Evolutionary conservation across 1,284 basidiomycete genomes (phyloP).

Genomic region (Leccinum fuscescens): DNA sequence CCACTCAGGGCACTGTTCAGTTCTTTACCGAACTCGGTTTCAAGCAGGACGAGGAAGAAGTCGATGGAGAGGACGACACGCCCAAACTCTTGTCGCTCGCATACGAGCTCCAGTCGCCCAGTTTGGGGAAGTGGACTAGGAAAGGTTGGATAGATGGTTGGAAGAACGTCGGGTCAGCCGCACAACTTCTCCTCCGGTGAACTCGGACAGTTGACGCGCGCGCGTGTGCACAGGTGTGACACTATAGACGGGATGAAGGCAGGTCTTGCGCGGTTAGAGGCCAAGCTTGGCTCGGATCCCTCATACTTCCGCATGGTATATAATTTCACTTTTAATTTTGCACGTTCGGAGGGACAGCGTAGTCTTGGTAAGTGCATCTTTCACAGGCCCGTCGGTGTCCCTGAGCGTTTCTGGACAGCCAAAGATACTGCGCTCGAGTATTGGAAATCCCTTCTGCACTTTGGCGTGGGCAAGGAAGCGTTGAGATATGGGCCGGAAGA

Average conservation of each 20-base stretch:
- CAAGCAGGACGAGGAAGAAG: slow-evolving; percentile 44
- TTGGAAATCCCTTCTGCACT: slow-evolving; percentile 83
- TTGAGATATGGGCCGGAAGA: slow-evolving; percentile 49
- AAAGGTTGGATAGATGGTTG: slow-evolving; percentile 82
- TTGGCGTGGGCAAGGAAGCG: slow-evolving; percentile 73
- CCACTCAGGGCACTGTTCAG: slow-evolving; percentile 72
- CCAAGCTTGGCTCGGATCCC: slow-evolving; percentile 65
- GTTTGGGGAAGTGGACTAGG: slow-evolving; percentile 74
- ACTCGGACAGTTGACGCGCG: slow-evolving; percentile 7
- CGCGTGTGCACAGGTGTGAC: slow-evolving; percentile 57
- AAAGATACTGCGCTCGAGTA: slow-evolving; percentile 78
- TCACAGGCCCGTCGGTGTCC: slow-evolving; percentile 7
- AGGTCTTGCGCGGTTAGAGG: slow-evolving; percentile 56
- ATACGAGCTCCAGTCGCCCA: slow-evolving; percentile 71
- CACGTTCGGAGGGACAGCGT: slow-evolving; percentile 72
- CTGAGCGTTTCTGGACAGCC: slow-evolving; percentile 37
- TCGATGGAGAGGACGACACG: slow-evolving; percentile 70
- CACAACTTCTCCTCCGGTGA: background rate
- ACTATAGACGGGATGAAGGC: slow-evolving; percentile 66
- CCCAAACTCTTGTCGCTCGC: slow-evolving; percentile 71
- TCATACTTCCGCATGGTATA: slow-evolving; percentile 87
- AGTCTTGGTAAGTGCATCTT: slow-evolving; percentile 54
- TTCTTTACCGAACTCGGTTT: slow-evolving; percentile 46
- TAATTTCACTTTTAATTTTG: slow-evolving; percentile 86
- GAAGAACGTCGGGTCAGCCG: slow-evolving; percentile 61